Base-by-base conservation (phyloP, 2,329 filamentous ascomycete species). In the Aspergillus sergii region DNA sequence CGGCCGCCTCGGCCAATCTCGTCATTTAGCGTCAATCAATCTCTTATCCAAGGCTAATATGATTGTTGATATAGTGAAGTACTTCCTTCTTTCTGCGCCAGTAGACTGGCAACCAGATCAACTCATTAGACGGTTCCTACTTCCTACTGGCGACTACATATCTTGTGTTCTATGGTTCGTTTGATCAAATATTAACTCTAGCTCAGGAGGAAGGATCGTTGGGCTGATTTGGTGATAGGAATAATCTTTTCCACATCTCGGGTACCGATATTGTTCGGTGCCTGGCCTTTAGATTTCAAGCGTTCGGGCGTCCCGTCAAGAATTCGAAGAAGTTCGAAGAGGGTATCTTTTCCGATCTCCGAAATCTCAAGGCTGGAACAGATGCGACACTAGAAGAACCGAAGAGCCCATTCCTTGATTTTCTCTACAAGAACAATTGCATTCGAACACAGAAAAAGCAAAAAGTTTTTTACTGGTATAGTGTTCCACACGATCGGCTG, bases 391-490 rank as follows among this genome's bases (percentile, higher is more conserved):
- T 99, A 64, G 95, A 99, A 82, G 95, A 99, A 84, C 95, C 95
- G 61, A 99, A 99, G 86, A 98, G 94, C 82, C 90, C 92, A 1
- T 99, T 99, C 82, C 87, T 99, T 66, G 95, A 99, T 81, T 99
- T 98, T 79, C 86, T 99, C 51, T 99, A 99, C 88, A 99, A 99
- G 87, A 99, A 99, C 87, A 99, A 99, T 85, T 99, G 95, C 86
- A 99, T 99, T 72, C 90, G 95, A 72, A 99, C 95, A 43, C 95
- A 99, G 81, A 99, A 99, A 89, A 99, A 99, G 86, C 95, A 99
- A 78, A 99, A 99, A 85, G 95, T 99, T 69, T 99, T 99, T 76
- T 99, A 98, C 83, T 99, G 95, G 95, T 99, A 98, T 82, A 97
- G 94, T 83, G 95, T 99, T 55, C 95, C 95, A 1, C 95, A 99